These are phyloP conservation scores for Orychophragmus violaceus DNA, from an alignment of 345 rosid genomes.

Conservation along the genomic window DNA sequence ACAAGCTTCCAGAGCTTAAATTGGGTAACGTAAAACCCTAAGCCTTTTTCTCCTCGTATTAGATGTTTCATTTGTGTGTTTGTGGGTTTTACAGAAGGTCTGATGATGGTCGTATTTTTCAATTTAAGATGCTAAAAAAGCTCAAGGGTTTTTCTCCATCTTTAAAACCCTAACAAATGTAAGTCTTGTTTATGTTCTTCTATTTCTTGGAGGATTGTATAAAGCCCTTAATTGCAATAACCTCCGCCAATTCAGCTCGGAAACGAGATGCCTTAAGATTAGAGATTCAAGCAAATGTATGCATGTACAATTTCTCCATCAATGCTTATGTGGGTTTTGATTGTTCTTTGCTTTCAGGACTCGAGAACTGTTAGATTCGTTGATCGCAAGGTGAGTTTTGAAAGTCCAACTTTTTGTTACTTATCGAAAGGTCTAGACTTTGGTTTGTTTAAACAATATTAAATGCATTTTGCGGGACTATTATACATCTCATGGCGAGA, in stretches of 20 bases:
- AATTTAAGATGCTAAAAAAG: slow-evolving; percentile 76
- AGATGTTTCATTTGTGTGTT: neutral
- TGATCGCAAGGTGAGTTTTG: slow-evolving; percentile 76
- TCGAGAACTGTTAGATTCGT: slow-evolving; percentile 73
- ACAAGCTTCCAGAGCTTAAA: slow-evolving; percentile 89
- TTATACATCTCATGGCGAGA: slow-evolving; percentile 72
- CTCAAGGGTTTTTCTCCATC: slow-evolving; percentile 94
- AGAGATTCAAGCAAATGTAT: slow-evolving; percentile 1
- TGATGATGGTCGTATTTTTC: no score
- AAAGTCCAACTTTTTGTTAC: neutral
- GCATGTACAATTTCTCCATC: no score
- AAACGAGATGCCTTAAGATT: neutral
- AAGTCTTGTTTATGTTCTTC: slow-evolving; percentile 34
- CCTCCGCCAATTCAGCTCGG: no score
- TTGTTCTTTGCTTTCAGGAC: slow-evolving; percentile 46
- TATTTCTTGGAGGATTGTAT: no score
- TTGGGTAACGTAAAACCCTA: slow-evolving; percentile 51
- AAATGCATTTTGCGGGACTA: neutral
- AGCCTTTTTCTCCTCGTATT: neutral
- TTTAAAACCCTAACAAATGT: slow-evolving; percentile 85
- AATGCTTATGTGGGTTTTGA: neutral
- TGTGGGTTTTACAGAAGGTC: slow-evolving; percentile 24
- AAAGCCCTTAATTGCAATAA: no score
- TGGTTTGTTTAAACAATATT: neutral
- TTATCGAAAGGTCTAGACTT: neutral